Conservation (phyloP, 2,329 filamentous ascomycete species). For the Teratosphaeria zuluensis region DNA sequence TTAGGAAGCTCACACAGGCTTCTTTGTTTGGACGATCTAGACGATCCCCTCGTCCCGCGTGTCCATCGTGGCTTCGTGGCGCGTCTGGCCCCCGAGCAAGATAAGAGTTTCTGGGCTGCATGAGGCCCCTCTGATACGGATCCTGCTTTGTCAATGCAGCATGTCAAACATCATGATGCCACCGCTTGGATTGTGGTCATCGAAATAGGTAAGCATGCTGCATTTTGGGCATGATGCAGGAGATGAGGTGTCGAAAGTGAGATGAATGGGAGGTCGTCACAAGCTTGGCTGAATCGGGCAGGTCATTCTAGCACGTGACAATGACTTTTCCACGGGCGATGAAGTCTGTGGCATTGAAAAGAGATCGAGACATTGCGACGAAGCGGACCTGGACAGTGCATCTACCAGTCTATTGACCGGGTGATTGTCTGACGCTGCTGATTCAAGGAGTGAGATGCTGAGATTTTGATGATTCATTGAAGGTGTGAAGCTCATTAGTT, state of each 20-base stretch:
- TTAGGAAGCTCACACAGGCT: neutral
- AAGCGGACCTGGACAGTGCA: neutral
- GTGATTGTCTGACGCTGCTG: neutral
- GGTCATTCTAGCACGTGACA: neutral
- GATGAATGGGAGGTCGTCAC: neutral
- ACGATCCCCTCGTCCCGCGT: neutral
- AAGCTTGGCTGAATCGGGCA: neutral
- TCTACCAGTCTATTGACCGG: neutral
- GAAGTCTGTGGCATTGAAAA: neutral
- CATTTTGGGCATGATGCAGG: neutral
- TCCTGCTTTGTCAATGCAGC: neutral
- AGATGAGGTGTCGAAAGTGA: neutral
- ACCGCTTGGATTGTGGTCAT: neutral
- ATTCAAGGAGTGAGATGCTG: too few species aligned
- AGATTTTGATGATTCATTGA: too few species aligned
- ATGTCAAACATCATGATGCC: neutral
- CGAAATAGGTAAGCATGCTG: neutral
- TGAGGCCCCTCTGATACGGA: neutral
- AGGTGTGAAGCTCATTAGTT: too few species aligned
- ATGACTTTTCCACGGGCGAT: neutral
- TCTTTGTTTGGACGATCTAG: neutral
- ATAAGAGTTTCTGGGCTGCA: neutral
- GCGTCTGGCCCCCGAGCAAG: neutral
- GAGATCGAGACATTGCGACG: neutral
- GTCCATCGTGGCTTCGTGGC: neutral